Evolutionary conservation across 1,284 basidiomycete genomes (phyloP).

Genomic region (Tylopilus sp.): DNA sequence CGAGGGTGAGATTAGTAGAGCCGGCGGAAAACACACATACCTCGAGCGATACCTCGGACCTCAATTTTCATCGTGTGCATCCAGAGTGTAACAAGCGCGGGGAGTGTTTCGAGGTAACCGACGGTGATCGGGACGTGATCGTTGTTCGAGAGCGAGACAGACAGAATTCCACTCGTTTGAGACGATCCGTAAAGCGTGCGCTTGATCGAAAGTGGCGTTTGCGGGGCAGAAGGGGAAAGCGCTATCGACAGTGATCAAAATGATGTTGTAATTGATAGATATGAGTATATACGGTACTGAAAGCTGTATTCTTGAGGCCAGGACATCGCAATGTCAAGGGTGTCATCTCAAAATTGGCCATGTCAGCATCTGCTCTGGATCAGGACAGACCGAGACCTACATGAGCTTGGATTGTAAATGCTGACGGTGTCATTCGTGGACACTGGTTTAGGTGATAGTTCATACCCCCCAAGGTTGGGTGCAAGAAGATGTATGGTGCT

Average conservation of each 20-base stretch:
- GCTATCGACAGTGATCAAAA: constrained; percentile 23
- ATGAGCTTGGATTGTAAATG: constrained; percentile 59
- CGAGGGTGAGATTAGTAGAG: not conserved
- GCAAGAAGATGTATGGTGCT: constrained; percentile 64
- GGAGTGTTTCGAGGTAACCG: constrained; percentile 92
- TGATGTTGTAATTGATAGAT: not conserved
- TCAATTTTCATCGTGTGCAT: constrained; percentile 80
- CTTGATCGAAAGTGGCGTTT: constrained; percentile 68
- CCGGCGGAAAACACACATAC: constrained; percentile 52
- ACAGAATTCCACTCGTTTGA: constrained; percentile 82
- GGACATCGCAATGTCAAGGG: constrained; percentile 66
- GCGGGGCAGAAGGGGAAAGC: constrained; percentile 39
- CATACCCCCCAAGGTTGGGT: constrained; percentile 54
- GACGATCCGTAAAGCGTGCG: constrained; percentile 82
- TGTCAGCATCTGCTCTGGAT: constrained; percentile 5
- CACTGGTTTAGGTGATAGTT: constrained; percentile 63
- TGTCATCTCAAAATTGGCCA: constrained; percentile 31
- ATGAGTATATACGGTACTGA: constrained; percentile 61
- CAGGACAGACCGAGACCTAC: constrained; percentile 48
- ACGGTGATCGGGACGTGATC: constrained; percentile 58
- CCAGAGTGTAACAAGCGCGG: constrained; percentile 93
- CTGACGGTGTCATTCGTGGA: constrained; percentile 47
- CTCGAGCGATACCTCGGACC: constrained; percentile 52
- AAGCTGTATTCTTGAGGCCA: constrained; percentile 67
- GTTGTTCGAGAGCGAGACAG: constrained; percentile 78